These are phyloP conservation scores for Populus hybrid DNA, from an alignment of 441 rosid genomes.

Conservation along the genomic window DNA sequence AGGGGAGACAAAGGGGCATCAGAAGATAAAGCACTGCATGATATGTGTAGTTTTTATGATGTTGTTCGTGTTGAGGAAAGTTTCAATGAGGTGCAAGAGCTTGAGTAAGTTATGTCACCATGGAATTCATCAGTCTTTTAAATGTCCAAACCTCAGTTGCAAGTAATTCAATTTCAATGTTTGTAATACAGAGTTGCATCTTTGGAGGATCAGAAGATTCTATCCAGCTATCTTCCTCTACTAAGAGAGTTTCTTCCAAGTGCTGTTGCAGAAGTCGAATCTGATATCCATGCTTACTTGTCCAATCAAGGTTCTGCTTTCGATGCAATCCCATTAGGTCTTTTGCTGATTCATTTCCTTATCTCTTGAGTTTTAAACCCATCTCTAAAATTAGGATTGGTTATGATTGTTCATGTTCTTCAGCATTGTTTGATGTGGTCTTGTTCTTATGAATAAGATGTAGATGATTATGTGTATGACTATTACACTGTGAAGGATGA, in stretches of 20 bases:
- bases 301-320: constrained; percentile 39
- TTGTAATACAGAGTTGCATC: constrained; percentile 47
- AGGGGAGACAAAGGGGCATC: constrained; percentile 36
- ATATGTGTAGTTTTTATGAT: constrained; percentile 72
- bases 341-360: not conserved
- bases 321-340: not conserved
- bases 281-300: constrained; percentile 38
- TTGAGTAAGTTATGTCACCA: constrained; percentile 50
- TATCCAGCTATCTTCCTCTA: constrained; percentile 74
- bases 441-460: not conserved
- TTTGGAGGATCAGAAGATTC: constrained; percentile 67
- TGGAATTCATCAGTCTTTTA: constrained; percentile 13
- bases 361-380: not conserved
- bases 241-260: constrained; percentile 70
- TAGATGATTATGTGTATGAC: constrained; percentile 76
- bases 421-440: constrained; percentile 2
- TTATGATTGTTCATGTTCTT: not conserved
- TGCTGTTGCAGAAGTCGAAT: constrained; percentile 79
- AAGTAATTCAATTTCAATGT: constrained; percentile 6
- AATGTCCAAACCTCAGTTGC: not conserved
- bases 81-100: constrained; percentile 32
- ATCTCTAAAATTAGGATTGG: not conserved
- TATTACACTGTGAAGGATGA: constrained; percentile 60
- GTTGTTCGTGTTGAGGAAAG: constrained; percentile 66
- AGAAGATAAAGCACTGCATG: constrained; percentile 39